These are phyloP conservation scores for Carex arenaria DNA, from an alignment of 202 grass and related monocot species.

Conservation along the genomic window DNA sequence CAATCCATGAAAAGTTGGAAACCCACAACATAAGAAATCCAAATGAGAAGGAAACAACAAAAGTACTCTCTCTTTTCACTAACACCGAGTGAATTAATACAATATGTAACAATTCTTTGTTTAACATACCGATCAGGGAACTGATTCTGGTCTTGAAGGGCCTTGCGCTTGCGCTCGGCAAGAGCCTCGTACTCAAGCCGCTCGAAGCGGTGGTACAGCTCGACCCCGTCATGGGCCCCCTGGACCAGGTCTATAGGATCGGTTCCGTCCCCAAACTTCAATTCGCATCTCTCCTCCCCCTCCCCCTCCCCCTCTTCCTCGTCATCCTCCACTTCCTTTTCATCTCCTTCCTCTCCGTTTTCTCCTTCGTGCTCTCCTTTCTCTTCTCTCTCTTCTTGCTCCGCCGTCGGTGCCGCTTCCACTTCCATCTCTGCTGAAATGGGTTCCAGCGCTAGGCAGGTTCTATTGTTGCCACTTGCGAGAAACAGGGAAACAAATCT, in stretches of 20 bases:
- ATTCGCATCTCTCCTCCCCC: constrained; percentile 43
- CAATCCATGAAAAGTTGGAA: not conserved
- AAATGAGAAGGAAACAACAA: not conserved
- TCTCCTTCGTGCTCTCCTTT: not conserved
- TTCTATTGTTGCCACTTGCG: no score
- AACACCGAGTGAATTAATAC: not conserved
- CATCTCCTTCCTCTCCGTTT: not conserved
- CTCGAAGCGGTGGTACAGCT: constrained; percentile 32
- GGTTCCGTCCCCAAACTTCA: constrained; percentile 45
- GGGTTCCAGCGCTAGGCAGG: not conserved
- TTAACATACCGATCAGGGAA: constrained; percentile 30
- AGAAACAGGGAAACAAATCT: no score
- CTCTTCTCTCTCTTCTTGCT: not conserved
- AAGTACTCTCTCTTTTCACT: not conserved
- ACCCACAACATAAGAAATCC: not conserved
- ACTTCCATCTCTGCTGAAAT: constrained; percentile 1
- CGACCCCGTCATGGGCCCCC: constrained; percentile 5
- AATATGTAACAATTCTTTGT: not conserved
- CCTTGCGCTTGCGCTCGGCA: constrained; percentile 56
- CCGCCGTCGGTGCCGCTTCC: not conserved
- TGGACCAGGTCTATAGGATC: constrained; percentile 61
- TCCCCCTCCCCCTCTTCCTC: constrained; percentile 32
- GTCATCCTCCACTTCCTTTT: not conserved
- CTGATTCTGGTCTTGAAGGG: constrained; percentile 31
- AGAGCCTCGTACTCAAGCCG: constrained; percentile 51